phyloP scores from a whole-genome alignment of 2,329 filamentous ascomycete species.

The Septoria petroselini region DNA sequence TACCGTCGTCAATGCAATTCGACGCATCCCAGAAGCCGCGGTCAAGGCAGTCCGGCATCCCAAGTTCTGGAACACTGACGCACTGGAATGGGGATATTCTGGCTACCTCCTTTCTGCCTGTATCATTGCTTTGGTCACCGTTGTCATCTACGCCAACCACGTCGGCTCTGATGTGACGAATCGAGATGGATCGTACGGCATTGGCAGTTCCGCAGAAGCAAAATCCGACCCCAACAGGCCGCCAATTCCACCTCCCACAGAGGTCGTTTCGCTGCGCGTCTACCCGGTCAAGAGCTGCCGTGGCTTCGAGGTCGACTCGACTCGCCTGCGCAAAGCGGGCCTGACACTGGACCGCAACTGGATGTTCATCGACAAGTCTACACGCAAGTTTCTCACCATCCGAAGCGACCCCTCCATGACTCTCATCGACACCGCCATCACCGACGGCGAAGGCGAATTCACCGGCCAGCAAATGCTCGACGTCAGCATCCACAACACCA shows the following conservation, averaged over 20 bases:
- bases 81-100: slow-evolving; percentile 13
- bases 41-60: neutral
- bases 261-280: slow-evolving; percentile 52
- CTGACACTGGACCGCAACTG: slow-evolving; percentile 62
- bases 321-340: slow-evolving; percentile 54
- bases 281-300: slow-evolving; percentile 68
- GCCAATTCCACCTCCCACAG: slow-evolving; percentile 39
- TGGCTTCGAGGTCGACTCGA: slow-evolving; percentile 54
- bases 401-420: slow-evolving; percentile 61
- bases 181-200: slow-evolving; percentile 23
- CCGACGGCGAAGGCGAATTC: slow-evolving; percentile 35
- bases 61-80: slow-evolving; percentile 5
- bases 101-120: slow-evolving; percentile 30
- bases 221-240: slow-evolving; percentile 28
- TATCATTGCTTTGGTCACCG: slow-evolving; percentile 27
- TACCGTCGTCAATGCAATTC: slow-evolving; percentile 2
- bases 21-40: slow-evolving; percentile 5
- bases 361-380: slow-evolving; percentile 59
- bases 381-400: slow-evolving; percentile 60
- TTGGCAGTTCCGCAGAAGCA: slow-evolving; percentile 25
- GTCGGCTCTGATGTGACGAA: slow-evolving; percentile 22
- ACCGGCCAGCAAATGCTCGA: slow-evolving; percentile 44
- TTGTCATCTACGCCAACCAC: slow-evolving; percentile 30
- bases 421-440: slow-evolving; percentile 56
- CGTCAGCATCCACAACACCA: slow-evolving; percentile 47